Conservation (phyloP, 2,329 filamentous ascomycete species). For the Drechslerella dactyloides region DNA sequence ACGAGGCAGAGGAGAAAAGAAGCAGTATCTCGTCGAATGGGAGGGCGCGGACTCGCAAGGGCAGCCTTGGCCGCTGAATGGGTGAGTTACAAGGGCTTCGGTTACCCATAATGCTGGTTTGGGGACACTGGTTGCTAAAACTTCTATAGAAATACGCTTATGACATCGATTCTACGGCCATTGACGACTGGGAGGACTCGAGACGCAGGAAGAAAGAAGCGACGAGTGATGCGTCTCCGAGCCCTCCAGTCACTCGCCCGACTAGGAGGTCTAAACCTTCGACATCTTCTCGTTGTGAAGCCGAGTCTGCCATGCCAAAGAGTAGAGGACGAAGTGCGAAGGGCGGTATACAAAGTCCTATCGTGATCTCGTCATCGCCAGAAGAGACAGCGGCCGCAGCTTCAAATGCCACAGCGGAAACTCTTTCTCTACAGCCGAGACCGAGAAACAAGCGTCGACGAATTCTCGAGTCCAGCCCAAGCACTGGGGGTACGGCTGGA, state of each 20-base stretch:
- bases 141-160: slow-evolving; percentile 28
- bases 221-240: slow-evolving; percentile 15
- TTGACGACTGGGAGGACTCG: slow-evolving; percentile 19
- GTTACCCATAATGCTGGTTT: not conserved
- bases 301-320: not conserved
- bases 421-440: slow-evolving; percentile 4
- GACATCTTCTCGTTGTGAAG: not conserved
- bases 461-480: slow-evolving; percentile 36
- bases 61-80: slow-evolving; percentile 42
- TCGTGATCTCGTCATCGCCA: slow-evolving; percentile 33
- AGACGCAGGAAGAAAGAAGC: slow-evolving; percentile 17
- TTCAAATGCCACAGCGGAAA: not conserved
- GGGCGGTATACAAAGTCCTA: slow-evolving; percentile 6
- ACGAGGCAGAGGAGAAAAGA: slow-evolving; percentile 15
- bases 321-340: slow-evolving; percentile 6
- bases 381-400: not conserved
- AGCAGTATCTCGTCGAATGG: slow-evolving; percentile 33
- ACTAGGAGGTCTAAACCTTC: slow-evolving; percentile 6
- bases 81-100: slow-evolving; percentile 14
- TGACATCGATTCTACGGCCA: slow-evolving; percentile 16
- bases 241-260: slow-evolving; percentile 6
- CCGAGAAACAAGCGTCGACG: slow-evolving; percentile 14
- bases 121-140: not conserved
- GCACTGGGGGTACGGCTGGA: not conserved
- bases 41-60: slow-evolving; percentile 25